Evolutionary conservation across 2,329 filamentous ascomycete genomes (phyloP), one percentile per base, ranked within the genome.

Genomic region (Pseudogymnoascus sp.): DNA sequence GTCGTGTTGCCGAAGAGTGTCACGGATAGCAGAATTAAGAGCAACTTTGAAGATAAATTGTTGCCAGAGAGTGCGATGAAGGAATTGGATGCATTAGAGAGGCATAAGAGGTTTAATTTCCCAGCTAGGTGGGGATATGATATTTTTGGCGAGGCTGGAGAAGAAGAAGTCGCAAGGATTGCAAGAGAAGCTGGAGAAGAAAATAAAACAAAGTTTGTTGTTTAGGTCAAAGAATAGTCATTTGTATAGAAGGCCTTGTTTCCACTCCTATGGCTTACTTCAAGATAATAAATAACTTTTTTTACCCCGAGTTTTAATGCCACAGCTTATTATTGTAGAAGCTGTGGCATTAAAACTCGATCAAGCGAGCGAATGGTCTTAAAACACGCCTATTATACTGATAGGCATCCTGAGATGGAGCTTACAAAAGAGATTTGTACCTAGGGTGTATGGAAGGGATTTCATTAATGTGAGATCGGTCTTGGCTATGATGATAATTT

Each of bases 1-100:
- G 80, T 85, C 9, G 83, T 86, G 40, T 78, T 88, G 65, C 85
- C 85, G 63, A 88, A 88, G 79, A 86, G 82, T 68, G 83, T 81
- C 41, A 86, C 81, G 33, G 79, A 81, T 23, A 76, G 76, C 40
- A 78, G 85, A 41, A 88, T 88, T 66, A 76, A 78, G 72, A 81
- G 80, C 71, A 90, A 90, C 75, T 83, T 86, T 70, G 78, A 85
- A 71, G 80, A 71, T 80, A 64, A 76, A 76, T 72, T 74, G 62
- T 66, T 79, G 25, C 71, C 76, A 1, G 70, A 70, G 6, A 74
- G 75, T 45, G 72, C 70, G 1, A 73, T 77, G 61, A 69, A 71
- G 58, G 69, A 73, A 66, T 65, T 80, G 11, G 73, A 76, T 59
- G 70, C 67, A 2, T 67, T 79, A 21, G 77, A 80, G 68, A 71